Evolutionary conservation across 257 asterid species (phyloP), one percentile per base, ranked within the genome.

Genomic region (Solanum chaucha): DNA sequence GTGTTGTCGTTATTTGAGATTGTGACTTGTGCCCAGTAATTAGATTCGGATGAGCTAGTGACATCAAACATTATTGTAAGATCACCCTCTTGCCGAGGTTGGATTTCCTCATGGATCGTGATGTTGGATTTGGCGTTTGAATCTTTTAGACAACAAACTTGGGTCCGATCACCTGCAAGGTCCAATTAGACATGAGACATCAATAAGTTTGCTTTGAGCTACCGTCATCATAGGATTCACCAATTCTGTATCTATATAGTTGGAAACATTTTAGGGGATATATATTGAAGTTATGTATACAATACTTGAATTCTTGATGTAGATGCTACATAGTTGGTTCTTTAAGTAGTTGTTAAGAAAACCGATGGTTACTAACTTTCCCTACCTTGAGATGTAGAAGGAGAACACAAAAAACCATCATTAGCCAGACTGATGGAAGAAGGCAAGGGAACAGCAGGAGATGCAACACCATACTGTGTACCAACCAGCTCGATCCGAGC

Each of bases 11-110:
- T 89, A 40, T 93, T 95, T 7, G 95, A 90, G 70, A 95, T 90
- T 10, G 97, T 92, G 41, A 94, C 96, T 78, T 90, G 93, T 10
- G 95, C 96, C 88, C 78, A 87, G 83, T 95, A 95, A 88, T 92
- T 89, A 10, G 80, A 35, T 11, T 91, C 93, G 13, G 82, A 88
- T 24, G 93, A 87, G 90, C 89, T 89, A 5, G 85, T 41, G 20
- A 94, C 95, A 86, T 95, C 97, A 11, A 92, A 95, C 93, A 90
- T 90, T 26, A 95, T 92, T 7, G 93, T 90, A 9, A 94, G 73
- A 87, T 95, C 98, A 2, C 97, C 97, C 1, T 36, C 75, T 34
- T 88, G 91, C 34, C 90, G 94, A 26, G 93, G 87, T 3, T 88
- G 87, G n/a, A 86, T 90, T 5, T 88, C 88, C 58, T 44, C 90